Evolutionary conservation across 495 filamentous ascomycete species (phyloP), one percentile per base, ranked within the genome.

Genomic region (Antarctomyces pellizariae): DNA sequence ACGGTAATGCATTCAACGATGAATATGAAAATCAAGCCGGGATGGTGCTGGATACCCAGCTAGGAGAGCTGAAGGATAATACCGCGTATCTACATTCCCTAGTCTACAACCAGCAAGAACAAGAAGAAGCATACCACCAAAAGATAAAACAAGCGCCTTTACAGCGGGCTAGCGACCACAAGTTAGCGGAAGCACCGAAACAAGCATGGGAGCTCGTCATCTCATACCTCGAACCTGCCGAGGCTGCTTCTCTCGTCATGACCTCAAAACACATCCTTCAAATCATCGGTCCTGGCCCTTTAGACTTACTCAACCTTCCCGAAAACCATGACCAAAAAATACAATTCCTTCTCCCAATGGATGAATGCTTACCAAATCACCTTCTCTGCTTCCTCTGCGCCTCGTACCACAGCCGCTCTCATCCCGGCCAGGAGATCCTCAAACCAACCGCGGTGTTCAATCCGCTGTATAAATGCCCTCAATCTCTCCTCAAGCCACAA

Each of bases 331-430:
- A 44, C 13, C 33, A 55, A 24, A 54, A 49, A 19, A 36, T 51
- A 15, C 41, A 48, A 5, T 65, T 70, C 40, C 48, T 70, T 4
- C 28, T 41, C 5, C 26, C 35, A 0, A 44, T 67, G 26, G 61
- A 67, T 33, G 32, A 33, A 9, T 30, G 43, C 2, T 41, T 58
- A 7, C 63, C 63, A 0, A 37, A 49, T 19, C 59, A 67, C 30
- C 48, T 70, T 13, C 49, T 67, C 18, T 70, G 64, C 41, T 57
- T 60, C 38, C 52, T 54, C n/a, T 70, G 64, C 35, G 49, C 30
- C 2, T 30, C 30, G 13, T 70, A 52, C 36, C 64, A 70, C 39
- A 42, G 39, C 3, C 53, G 64, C 30, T 56, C 45, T 0, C 43
- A 56, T 12, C 44, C 43, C 18, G 62, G 62, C 25, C 21, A 46